Percentiles rank a stretch among this genome's conserved stretches.
Conservation (phyloP, 306 rosid species). For the Carpinus viminea region DNA sequence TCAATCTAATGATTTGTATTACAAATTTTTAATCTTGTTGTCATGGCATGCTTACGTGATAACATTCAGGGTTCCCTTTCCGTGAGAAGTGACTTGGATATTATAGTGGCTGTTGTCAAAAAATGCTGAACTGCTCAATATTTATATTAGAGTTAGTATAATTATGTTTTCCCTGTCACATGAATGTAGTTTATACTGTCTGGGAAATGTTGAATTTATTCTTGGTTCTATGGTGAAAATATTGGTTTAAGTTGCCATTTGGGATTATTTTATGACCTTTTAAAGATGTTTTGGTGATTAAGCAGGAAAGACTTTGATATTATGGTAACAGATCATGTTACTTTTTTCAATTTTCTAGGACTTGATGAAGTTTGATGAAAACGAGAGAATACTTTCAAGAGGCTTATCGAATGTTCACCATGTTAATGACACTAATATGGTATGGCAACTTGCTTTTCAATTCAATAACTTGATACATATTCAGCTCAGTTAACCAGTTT, state of each 20-base stretch:
- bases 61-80: not conserved
- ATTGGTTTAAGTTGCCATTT: constrained; percentile 15
- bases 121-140: constrained; percentile 8
- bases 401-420: constrained; percentile 67
- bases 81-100: constrained; percentile 19
- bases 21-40: not conserved
- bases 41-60: constrained; percentile 17
- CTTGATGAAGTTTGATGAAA: constrained; percentile 85
- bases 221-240: constrained; percentile 18
- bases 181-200: constrained; percentile 12
- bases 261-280: constrained; percentile 2
- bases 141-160: not conserved
- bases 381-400: constrained; percentile 65
- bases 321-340: constrained; percentile 16
- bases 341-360: constrained; percentile 49
- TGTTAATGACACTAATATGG: constrained; percentile 73
- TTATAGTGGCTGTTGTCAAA: not conserved
- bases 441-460: constrained; percentile 27
- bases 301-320: constrained; percentile 10
- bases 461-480: constrained; percentile 1
- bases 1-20: constrained; percentile 19
- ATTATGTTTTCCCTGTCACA: constrained; percentile 17
- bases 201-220: constrained; percentile 22
- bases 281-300: constrained; percentile 11
- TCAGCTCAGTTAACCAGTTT: not conserved